These are phyloP conservation scores for Guadua angustifolia DNA, from an alignment of 176 grass and related monocot genomes.

Conservation along the genomic window DNA sequence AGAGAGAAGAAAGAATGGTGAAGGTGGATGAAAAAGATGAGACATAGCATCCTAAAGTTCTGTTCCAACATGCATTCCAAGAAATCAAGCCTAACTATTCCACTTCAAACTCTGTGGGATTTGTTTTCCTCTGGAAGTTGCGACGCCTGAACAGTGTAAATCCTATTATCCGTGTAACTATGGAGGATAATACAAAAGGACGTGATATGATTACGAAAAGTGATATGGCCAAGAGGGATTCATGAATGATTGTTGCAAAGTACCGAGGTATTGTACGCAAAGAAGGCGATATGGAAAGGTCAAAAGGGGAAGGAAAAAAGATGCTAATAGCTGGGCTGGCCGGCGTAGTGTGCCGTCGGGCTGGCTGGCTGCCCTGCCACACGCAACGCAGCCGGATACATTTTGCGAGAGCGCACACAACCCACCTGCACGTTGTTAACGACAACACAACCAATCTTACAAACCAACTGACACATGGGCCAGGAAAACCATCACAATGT, in stretches of 20 bases:
- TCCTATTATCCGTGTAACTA: neutral
- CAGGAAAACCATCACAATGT: rapidly evolving
- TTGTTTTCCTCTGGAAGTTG: too few relatives aligned
- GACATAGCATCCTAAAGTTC: too few relatives aligned
- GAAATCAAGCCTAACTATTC: neutral
- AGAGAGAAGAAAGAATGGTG: too few relatives aligned
- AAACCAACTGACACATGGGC: neutral
- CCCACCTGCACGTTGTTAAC: neutral
- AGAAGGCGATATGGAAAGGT: neutral
- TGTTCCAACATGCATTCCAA: neutral
- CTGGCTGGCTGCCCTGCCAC: neutral
- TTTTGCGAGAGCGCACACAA: neutral
- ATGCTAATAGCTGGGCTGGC: too few relatives aligned
- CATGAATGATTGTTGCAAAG: slow-evolving; percentile 29
- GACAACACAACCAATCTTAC: too few relatives aligned
- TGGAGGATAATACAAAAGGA: neutral
- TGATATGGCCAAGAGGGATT: neutral
- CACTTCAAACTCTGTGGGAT: neutral
- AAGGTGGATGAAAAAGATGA: too few relatives aligned
- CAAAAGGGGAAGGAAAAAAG: neutral
- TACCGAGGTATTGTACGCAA: slow-evolving; percentile 30
- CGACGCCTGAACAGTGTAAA: neutral
- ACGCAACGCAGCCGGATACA: slow-evolving; percentile 26
- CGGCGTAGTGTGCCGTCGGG: neutral
- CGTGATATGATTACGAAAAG: slow-evolving; percentile 11